Percentiles rank a stretch among this genome's conserved stretches.
These are phyloP conservation scores for Ceratopteris richardii DNA, from an alignment of 75 land plant genomes.

Conservation along the genomic window DNA sequence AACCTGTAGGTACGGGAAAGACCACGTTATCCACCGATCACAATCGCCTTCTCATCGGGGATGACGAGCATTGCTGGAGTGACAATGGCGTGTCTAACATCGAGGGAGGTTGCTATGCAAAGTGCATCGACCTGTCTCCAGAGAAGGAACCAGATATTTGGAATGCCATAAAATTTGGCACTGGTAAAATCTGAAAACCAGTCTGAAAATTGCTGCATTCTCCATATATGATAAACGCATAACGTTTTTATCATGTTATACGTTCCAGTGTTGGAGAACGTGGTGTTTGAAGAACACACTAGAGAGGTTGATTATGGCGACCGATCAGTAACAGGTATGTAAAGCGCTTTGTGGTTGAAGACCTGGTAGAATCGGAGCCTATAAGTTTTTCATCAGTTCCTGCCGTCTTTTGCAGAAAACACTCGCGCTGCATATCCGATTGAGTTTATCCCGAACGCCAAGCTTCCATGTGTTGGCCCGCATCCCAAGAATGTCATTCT, in stretches of 20 bases:
- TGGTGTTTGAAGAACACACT: constrained; percentile 41
- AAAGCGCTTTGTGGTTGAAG: no score
- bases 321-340: constrained; percentile 41
- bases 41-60: constrained; percentile 22
- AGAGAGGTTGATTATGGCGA: constrained; percentile 40
- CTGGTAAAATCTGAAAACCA: constrained; percentile 17
- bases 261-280: constrained; percentile 37
- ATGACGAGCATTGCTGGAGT: constrained; percentile 32
- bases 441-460: constrained; percentile 89
- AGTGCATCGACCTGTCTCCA: constrained; percentile 22
- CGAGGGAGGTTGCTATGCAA: constrained; percentile 30
- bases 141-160: constrained; percentile 32
- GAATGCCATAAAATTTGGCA: constrained; percentile 28
- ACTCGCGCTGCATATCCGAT: constrained; percentile 95
- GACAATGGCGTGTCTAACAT: constrained; percentile 28
- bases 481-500: constrained; percentile 95
- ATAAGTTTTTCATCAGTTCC: no score
- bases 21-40: constrained; percentile 28
- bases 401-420: constrained; percentile 78
- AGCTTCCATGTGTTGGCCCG: constrained; percentile 87
- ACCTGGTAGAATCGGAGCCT: no score
- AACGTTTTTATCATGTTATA: not conserved
- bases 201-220: no score
- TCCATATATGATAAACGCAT: no score
- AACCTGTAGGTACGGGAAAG: constrained; percentile 26